These are phyloP conservation scores for Salisapilia sapeloensis DNA, from an alignment of 352 stramenopile genomes.

Conservation along the genomic window DNA sequence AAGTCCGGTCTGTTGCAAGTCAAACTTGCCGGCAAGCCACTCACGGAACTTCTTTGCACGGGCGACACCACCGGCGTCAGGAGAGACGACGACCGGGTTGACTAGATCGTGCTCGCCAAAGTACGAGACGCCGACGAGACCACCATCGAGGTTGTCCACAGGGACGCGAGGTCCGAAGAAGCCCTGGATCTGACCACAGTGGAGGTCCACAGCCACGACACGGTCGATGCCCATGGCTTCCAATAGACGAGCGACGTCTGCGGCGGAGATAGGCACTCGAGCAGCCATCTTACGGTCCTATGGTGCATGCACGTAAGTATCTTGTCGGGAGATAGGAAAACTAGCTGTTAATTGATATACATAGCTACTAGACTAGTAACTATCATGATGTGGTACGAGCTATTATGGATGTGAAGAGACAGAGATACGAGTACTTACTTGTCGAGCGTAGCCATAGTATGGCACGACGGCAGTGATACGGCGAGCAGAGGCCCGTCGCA, in stretches of 20 bases:
- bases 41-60: slow-evolving; percentile 99
- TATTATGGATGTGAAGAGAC: slow-evolving; percentile 7
- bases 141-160: slow-evolving; percentile 97
- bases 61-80: slow-evolving; percentile 97
- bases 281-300: slow-evolving; percentile 84
- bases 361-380: neutral
- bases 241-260: slow-evolving; percentile 70
- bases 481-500: slow-evolving; percentile 93
- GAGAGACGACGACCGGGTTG: slow-evolving; percentile 98
- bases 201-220: slow-evolving; percentile 77
- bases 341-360: slow-evolving; percentile 1
- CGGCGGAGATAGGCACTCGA: slow-evolving; percentile 95
- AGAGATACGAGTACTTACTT: no score
- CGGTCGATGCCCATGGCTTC: slow-evolving; percentile 81
- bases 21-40: slow-evolving; percentile 94
- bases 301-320: no score
- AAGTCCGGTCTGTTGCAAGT: slow-evolving; percentile 93
- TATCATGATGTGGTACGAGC: slow-evolving; percentile 86
- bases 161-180: slow-evolving; percentile 98
- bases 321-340: slow-evolving; percentile 6
- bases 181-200: slow-evolving; percentile 86
- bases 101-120: slow-evolving; percentile 95
- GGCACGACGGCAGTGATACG: slow-evolving; percentile 99
- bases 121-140: slow-evolving; percentile 88
- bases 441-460: slow-evolving; percentile 86